phyloP scores from a whole-genome alignment of 306 rosid species.

The Dryas drummondii region DNA sequence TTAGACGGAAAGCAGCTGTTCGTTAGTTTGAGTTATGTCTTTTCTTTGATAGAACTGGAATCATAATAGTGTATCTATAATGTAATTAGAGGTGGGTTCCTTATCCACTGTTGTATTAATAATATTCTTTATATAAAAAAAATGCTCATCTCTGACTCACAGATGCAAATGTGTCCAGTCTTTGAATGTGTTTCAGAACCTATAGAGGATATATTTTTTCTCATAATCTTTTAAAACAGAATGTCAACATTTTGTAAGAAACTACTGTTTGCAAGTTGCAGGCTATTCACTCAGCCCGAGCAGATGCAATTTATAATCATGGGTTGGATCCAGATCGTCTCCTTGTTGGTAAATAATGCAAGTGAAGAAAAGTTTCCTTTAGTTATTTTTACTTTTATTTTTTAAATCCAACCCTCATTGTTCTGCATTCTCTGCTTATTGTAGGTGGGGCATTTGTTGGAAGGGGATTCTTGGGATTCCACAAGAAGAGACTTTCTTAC shows the following conservation, averaged over 20 bases:
- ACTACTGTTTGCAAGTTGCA: conserved; percentile 53
- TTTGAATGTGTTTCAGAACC: neutral
- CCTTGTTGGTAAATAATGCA: conserved; percentile 60
- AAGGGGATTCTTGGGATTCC: conserved; percentile 49
- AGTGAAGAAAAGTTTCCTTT: conserved; percentile 11
- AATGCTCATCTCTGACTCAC: neutral
- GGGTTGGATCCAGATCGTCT: conserved; percentile 82
- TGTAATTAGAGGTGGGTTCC: too few species aligned
- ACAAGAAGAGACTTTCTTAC: conserved; percentile 41
- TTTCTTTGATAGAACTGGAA: too few species aligned
- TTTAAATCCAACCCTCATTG: conserved; percentile 22
- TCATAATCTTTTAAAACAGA: neutral
- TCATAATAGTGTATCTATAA: too few species aligned
- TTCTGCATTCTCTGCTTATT: conserved; percentile 2
- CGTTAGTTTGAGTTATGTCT: too few species aligned
- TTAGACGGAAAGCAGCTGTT: too few species aligned
- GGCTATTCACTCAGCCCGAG: conserved; percentile 90
- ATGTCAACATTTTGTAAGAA: neutral
- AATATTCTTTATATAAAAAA: too few species aligned
- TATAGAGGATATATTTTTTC: neutral
- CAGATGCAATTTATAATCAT: conserved; percentile 86
- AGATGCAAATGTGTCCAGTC: neutral
- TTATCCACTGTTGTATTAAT: too few species aligned
- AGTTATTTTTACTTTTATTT: neutral
- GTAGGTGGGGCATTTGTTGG: conserved; percentile 84